Conservation (phyloP, 2,329 filamentous ascomycete species). For the Colletotrichum paranaense region DNA sequence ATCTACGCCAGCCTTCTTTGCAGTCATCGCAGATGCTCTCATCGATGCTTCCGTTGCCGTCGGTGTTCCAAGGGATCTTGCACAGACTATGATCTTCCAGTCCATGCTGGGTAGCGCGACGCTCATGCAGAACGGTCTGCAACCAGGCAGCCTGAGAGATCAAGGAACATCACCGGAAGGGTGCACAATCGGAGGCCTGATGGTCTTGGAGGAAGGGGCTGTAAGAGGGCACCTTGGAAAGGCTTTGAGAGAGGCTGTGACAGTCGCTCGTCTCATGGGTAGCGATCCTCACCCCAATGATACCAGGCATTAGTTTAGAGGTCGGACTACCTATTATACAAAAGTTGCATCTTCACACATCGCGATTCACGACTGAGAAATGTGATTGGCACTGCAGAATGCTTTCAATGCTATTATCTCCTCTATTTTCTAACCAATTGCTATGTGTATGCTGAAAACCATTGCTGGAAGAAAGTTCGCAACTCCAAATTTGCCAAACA, state of each 20-base stretch:
- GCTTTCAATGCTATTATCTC: too few species aligned
- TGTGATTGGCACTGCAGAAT: too few species aligned
- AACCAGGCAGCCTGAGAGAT: slow-evolving; percentile 67
- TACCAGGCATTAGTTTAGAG: slow-evolving; percentile 38
- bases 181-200: slow-evolving; percentile 69
- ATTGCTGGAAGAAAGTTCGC: not conserved
- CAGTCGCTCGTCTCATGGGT: slow-evolving; percentile 55
- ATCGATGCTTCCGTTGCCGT: slow-evolving; percentile 71
- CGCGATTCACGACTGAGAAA: too few species aligned
- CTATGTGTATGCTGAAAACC: not conserved
- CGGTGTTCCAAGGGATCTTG: slow-evolving; percentile 66
- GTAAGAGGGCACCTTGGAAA: slow-evolving; percentile 57
- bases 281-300: slow-evolving; percentile 53
- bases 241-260: slow-evolving; percentile 59
- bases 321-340: too few species aligned
- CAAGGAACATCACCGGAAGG: slow-evolving; percentile 70
- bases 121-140: slow-evolving; percentile 63
- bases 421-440: too few species aligned
- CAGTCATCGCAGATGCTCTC: slow-evolving; percentile 67
- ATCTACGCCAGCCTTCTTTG: slow-evolving; percentile 70
- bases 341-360: too few species aligned
- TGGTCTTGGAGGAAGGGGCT: slow-evolving; percentile 68
- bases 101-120: slow-evolving; percentile 68
- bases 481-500: slow-evolving; percentile 41
- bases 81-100: slow-evolving; percentile 69